Evolutionary conservation across 345 rosid species (phyloP).

Genomic region (Clarkia xantiana): DNA sequence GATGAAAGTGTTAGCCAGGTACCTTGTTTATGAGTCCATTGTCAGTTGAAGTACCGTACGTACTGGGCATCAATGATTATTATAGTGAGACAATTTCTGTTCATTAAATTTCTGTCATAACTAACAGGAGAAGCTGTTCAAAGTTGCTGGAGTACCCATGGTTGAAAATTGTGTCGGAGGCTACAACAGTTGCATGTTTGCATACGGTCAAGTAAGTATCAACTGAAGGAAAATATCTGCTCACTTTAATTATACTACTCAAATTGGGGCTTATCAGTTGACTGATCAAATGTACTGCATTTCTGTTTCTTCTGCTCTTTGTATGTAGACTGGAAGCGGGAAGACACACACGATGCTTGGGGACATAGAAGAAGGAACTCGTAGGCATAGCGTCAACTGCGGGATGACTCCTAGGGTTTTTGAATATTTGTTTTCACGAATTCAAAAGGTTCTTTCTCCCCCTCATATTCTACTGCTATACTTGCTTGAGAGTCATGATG

Average conservation of each 20-base stretch:
- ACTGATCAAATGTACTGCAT: neutral
- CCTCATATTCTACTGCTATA: neutral
- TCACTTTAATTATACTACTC: no score
- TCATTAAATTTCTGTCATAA: conserved; percentile 3
- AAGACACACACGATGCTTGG: conserved; percentile 99
- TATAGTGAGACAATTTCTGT: conserved; percentile 1
- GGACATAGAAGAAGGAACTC: conserved; percentile 89
- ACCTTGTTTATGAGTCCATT: neutral
- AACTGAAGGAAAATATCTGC: no score
- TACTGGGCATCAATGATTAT: neutral
- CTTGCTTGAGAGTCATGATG: neutral
- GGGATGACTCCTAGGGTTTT: conserved; percentile 98
- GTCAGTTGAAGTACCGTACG: neutral
- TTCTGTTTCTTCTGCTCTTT: conserved; percentile 1
- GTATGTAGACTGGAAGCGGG: conserved; percentile 89
- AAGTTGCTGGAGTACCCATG: conserved; percentile 92
- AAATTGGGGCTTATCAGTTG: neutral
- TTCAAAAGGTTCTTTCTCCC: conserved; percentile 55
- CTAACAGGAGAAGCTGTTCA: conserved; percentile 69
- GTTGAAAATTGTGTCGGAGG: conserved; percentile 94
- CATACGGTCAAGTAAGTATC: conserved; percentile 71
- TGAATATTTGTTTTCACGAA: conserved; percentile 74
- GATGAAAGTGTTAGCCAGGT: conserved; percentile 88
- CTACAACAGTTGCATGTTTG: conserved; percentile 98
- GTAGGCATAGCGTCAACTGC: conserved; percentile 85